Percentiles rank a stretch among this genome's conserved stretches.
Evolutionary conservation across 495 filamentous ascomycete species (phyloP).

Genomic region (Chaetomidium leptoderma): DNA sequence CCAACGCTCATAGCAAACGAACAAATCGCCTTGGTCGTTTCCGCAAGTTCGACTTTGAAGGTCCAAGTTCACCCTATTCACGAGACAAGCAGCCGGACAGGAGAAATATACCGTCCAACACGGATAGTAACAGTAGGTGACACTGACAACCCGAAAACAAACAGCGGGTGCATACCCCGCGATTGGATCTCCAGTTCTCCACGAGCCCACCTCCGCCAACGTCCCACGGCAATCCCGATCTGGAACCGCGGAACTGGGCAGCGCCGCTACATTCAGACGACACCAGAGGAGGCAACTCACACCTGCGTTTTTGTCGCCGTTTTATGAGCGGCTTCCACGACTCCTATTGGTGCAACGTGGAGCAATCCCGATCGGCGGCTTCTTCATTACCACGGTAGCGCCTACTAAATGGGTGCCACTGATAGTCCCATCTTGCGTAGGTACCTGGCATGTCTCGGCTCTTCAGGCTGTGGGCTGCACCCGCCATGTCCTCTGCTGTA

Average conservation of each 20-base stretch:
- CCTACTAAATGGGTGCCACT: not conserved
- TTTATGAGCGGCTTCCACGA: not conserved
- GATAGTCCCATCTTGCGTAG: not conserved
- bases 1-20: no score
- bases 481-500: not conserved
- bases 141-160: not conserved
- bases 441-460: not conserved
- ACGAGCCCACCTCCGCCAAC: not conserved
- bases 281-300: constrained; percentile 4
- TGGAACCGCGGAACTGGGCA: constrained; percentile 11
- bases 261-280: constrained; percentile 7
- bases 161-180: not conserved
- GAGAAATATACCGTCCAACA: not conserved
- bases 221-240: constrained; percentile 7
- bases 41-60: not conserved
- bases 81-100: no score
- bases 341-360: constrained; percentile 2
- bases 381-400: constrained; percentile 4
- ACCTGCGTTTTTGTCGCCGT: constrained; percentile 1
- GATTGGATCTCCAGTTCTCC: not conserved
- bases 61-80: not conserved
- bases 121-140: not conserved
- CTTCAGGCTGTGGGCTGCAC: not conserved
- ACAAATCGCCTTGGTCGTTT: not conserved
- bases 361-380: not conserved